Conservation (phyloP, 148 eudicot genomes). For the Rhododendron molle region DNA sequence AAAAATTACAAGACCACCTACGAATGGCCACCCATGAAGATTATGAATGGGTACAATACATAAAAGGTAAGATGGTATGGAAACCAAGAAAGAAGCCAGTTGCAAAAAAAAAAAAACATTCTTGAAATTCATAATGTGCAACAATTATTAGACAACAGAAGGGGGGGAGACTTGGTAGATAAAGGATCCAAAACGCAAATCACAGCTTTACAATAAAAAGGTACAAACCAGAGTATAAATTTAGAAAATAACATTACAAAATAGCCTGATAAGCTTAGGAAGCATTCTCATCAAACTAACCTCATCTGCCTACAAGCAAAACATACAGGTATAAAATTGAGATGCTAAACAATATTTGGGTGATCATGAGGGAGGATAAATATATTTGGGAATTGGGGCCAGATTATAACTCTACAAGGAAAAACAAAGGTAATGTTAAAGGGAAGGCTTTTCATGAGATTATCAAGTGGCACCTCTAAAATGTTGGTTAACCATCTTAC, state of each 20-base stretch:
- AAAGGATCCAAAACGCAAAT: background rate
- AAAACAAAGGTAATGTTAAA: background rate
- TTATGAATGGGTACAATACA: background rate
- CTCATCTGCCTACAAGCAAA: background rate
- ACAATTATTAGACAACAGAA: background rate
- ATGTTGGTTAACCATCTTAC: background rate
- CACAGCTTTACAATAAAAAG: background rate
- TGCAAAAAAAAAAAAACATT: background rate
- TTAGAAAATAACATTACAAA: background rate
- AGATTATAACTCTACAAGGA: background rate
- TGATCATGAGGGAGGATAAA: background rate
- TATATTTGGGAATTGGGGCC: background rate
- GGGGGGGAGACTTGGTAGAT: background rate
- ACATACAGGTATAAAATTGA: background rate
- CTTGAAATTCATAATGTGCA: background rate
- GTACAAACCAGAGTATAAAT: too few species aligned
- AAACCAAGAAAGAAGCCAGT: background rate
- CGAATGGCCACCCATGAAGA: background rate
- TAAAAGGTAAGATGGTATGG: background rate
- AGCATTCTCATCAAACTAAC: background rate
- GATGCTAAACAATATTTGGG: background rate
- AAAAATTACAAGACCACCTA: background rate
- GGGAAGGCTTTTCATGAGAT: background rate
- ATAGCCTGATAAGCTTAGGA: background rate
- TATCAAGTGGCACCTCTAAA: background rate